Conservation (phyloP, 306 rosid genomes). For the Cucumis sativus region DNA sequence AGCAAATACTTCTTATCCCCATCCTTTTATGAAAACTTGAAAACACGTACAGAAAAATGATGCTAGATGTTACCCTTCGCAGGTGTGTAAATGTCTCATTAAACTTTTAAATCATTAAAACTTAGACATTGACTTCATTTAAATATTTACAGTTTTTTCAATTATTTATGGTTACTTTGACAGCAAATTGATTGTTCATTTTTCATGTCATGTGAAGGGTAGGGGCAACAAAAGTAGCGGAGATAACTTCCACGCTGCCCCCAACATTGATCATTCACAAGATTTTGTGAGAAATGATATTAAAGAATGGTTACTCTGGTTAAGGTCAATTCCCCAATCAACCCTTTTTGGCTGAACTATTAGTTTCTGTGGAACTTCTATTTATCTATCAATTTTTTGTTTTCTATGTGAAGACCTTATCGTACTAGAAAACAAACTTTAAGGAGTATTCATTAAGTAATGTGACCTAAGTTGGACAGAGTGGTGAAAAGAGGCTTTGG, state of each 20-base stretch:
- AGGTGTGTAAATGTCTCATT: not conserved
- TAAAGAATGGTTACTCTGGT: conserved; percentile 85
- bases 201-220: conserved; percentile 39
- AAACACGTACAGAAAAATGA: not conserved
- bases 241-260: conserved; percentile 95
- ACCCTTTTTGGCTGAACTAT: not conserved
- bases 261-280: conserved; percentile 98
- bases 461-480: not conserved
- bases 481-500: not conserved
- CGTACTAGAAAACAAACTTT: not conserved
- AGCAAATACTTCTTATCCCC: not conserved
- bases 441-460: not conserved
- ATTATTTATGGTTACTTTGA: conserved; percentile 5
- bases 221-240: conserved; percentile 92
- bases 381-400: not conserved
- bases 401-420: not conserved
- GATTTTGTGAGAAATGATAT: conserved; percentile 95
- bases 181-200: conserved; percentile 8
- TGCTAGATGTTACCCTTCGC: not conserved
- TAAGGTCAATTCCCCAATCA: conserved; percentile 39
- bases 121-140: not conserved
- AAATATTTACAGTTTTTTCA: not conserved
- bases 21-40: not conserved
- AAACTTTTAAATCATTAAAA: not conserved
- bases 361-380: not conserved